These are phyloP conservation scores for Cutaneotrichosporon mucoides DNA, from an alignment of 1,284 basidiomycete genomes.

Conservation along the genomic window DNA sequence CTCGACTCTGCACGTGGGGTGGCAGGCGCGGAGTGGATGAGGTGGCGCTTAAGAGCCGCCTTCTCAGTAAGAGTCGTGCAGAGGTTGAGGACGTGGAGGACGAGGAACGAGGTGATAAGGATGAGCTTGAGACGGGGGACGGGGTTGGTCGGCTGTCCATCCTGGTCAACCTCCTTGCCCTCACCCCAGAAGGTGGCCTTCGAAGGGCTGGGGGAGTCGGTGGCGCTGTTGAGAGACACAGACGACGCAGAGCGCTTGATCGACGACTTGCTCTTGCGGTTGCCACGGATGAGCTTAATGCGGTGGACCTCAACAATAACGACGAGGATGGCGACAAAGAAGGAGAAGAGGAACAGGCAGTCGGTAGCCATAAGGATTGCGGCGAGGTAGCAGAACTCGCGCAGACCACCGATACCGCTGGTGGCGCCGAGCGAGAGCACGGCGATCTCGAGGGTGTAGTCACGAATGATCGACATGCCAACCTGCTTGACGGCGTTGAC, in stretches of 20 bases:
- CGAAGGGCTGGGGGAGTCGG: conserved; percentile 12
- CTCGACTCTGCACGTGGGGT: conserved; percentile 41
- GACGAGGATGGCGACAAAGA: conserved; percentile 80
- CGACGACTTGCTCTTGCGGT: conserved; percentile 22
- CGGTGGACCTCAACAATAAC: conserved; percentile 85
- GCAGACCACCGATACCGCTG: conserved; percentile 80
- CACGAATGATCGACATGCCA: conserved; percentile 80
- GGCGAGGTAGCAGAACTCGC: conserved; percentile 85
- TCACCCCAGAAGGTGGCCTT: conserved; percentile 10
- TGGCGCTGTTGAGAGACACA: conserved; percentile 12
- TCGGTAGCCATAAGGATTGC: conserved; percentile 81
- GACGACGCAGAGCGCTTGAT: conserved; percentile 20
- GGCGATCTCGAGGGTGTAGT: conserved; percentile 87
- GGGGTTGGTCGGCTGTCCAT: conserved; percentile 59
- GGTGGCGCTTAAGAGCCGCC: conserved; percentile 60
- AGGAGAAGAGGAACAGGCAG: conserved; percentile 83
- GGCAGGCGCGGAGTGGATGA: conserved; percentile 38
- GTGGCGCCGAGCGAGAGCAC: conserved; percentile 84
- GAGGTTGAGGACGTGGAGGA: conserved; percentile 85
- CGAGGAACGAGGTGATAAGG: conserved; percentile 80
- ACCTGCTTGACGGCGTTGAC: conserved; percentile 73
- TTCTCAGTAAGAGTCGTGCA: conserved; percentile 83
- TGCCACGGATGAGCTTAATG: conserved; percentile 57
- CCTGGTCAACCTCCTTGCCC: conserved; percentile 12
- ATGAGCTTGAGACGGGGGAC: conserved; percentile 86